Evolutionary conservation across 2,329 filamentous ascomycete genomes (phyloP), one percentile per base, ranked within the genome.

Genomic region (Coniochaeta sp.): DNA sequence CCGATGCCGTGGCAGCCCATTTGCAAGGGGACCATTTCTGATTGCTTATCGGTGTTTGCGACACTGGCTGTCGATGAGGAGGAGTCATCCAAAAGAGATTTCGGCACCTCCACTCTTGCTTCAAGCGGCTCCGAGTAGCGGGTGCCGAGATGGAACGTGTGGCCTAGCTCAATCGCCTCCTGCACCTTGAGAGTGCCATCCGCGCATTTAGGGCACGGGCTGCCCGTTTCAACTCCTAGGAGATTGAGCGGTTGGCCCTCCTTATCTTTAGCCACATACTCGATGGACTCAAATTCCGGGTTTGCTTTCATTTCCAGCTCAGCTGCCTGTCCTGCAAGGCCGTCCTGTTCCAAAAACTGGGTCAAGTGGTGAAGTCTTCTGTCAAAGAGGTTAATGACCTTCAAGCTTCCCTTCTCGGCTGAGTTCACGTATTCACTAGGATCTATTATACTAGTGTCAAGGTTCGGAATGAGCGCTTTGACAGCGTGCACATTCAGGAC

Each of bases 1-100:
- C 95, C 95, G 63, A 99, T 96, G 0, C 95, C 95, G 70, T 97
- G 91, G 71, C 95, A 99, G 60, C 95, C 95, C 95, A 99, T 99
- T 65, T 96, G 86, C 68, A 96, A 81, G 0, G 86, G 79, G 0
- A 85, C 79, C 6, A 34, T 58, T 5, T 58, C 50, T 28, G 65
- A 69, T n/a, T 56, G 31, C 31, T 56, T 38, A 11, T 34, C 54
- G 31, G 31, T 38, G 31, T 11, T 36, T 16, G 16, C 14, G 36
- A 26, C 56, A 9, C 5, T 3, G n/a, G 26, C 8, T 3, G 31
- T n/a, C 19, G 31, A 11, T 16, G 31, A 36, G 55, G 55, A 36
- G 26, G n/a, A n/a, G 59, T 50, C 28, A 43, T 63, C 62, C 63
- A 63, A 12, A 50, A 64, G 63, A 11, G 65, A 64, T 34, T 66